Evolutionary conservation across 2,329 filamentous ascomycete species (phyloP).

Genomic region (Mollisia scopiformis): DNA sequence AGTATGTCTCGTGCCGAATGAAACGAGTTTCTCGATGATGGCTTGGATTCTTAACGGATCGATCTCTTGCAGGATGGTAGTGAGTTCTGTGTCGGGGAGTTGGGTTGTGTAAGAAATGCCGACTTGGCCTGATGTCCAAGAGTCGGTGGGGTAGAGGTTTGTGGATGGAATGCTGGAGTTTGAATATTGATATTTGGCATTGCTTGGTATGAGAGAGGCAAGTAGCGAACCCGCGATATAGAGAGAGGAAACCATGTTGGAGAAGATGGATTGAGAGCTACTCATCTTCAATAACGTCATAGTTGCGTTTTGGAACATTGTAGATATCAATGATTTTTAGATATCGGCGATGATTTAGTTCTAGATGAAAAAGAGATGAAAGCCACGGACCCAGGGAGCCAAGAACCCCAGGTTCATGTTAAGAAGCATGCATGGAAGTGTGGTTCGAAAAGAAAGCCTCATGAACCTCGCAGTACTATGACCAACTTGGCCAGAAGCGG

Average conservation of each 20-base stretch:
- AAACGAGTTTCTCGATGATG: conserved; percentile 55
- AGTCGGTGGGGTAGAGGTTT: conserved; percentile 11
- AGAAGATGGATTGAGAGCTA: background rate
- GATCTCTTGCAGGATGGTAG: conserved; percentile 18
- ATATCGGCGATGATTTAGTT: conserved; percentile 4
- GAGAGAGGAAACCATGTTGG: conserved; percentile 1
- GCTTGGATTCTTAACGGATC: conserved; percentile 48
- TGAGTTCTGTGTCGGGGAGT: conserved; percentile 22
- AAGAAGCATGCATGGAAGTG: background rate
- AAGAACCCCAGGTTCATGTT: background rate
- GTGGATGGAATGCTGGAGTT: too few species aligned
- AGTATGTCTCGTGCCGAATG: conserved; percentile 60
- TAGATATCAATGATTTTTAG: background rate
- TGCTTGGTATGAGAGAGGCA: background rate
- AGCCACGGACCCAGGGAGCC: too few species aligned
- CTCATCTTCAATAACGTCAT: background rate
- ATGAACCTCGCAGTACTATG: conserved; percentile 6
- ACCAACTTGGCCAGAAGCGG: conserved; percentile 10
- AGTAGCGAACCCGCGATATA: background rate
- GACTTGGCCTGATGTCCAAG: conserved; percentile 16
- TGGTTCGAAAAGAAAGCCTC: conserved; percentile 2
- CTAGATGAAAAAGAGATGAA: too few species aligned
- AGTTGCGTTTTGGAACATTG: background rate
- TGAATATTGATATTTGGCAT: background rate
- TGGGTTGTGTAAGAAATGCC: conserved; percentile 22